phyloP scores from a whole-genome alignment of 129 eudicot species.

The Escallonia rubra region DNA sequence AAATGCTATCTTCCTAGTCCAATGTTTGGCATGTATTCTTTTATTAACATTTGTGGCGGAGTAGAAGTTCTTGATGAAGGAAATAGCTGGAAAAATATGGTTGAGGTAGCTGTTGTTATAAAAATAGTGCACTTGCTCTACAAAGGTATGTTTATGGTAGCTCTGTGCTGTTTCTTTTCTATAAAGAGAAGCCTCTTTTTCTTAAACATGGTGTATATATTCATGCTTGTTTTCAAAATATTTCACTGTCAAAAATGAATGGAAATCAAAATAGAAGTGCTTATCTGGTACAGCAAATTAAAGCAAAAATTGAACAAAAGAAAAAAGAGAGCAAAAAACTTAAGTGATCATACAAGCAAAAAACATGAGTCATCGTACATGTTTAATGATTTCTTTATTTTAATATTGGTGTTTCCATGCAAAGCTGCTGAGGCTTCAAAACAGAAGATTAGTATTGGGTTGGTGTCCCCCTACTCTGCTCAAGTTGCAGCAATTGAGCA shows the following conservation, averaged over 20 bases:
- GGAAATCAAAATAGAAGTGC: too few species aligned
- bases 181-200: too few species aligned
- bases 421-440: conserved; percentile 40
- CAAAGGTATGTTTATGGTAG: conserved; percentile 33
- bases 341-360: too few species aligned
- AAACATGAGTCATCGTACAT: too few species aligned
- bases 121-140: conserved; percentile 53
- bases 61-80: conserved; percentile 53
- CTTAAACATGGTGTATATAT: too few species aligned
- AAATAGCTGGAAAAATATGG: conserved; percentile 54
- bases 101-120: conserved; percentile 55
- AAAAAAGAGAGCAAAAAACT: too few species aligned
- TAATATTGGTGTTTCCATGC: not conserved
- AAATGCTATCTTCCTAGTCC: conserved; percentile 34
- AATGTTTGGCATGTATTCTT: conserved; percentile 52
- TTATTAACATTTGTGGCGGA: conserved; percentile 50
- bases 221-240: too few species aligned
- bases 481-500: conserved; percentile 62
- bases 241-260: too few species aligned
- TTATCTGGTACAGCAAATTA: too few species aligned
- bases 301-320: too few species aligned
- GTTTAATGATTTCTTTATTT: too few species aligned
- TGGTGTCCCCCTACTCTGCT: conserved; percentile 75
- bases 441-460: conserved; percentile 45
- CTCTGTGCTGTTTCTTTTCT: too few species aligned